Base-by-base conservation (phyloP, 1,139 yeast genomes). In the Geotrichum reessii region DNA sequence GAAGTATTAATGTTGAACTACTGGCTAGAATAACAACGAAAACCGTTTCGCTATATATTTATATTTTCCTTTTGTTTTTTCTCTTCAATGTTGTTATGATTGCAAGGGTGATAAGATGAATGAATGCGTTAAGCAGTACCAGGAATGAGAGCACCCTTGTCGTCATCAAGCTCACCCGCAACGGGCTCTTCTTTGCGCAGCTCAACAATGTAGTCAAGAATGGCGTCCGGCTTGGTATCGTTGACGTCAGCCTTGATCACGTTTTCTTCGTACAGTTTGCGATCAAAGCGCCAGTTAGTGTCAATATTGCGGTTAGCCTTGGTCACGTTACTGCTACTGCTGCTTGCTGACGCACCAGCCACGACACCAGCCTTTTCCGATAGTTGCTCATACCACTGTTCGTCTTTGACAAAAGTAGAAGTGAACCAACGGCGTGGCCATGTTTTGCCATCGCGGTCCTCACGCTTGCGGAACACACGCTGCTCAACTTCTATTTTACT, bases 371-470 rank as follows among this genome's bases (percentile, higher is more conserved):
- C 64, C 40, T 59, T 53, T 17, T 48, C 52, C 50, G 64, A 63
- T 40, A 65, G 59, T n/a, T 55, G 46, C 25, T 56, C 63, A 53
- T 63, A 62, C 52, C 60, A 50, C 17, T 66, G 61, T 46, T 65
- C 69, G 27, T 66, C 66, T 40, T 51, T 62, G 48, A 65, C 65
- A 7, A 62, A 33, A 25, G 62, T 65, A 57, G 64, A 60, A 47
- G 60, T 62, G 66, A 91, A 91, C 93, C 96, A 91, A 73, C 93
- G 83, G 57, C 84, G 81, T 64, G 81, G 73, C 97, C 97, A 91
- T 56, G 69, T 69, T 27, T 71, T 69, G 48, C 87, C 92, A 8
- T 79, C 72, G 52, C 79, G 87, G 62, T 75, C 74, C 73, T 92
- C 98, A 62, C 77, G 71, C 74, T 83, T 84, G 71, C 97, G 83